Evolutionary conservation across 495 filamentous ascomycete species (phyloP).

Genomic region (Penicillium flavigenum): DNA sequence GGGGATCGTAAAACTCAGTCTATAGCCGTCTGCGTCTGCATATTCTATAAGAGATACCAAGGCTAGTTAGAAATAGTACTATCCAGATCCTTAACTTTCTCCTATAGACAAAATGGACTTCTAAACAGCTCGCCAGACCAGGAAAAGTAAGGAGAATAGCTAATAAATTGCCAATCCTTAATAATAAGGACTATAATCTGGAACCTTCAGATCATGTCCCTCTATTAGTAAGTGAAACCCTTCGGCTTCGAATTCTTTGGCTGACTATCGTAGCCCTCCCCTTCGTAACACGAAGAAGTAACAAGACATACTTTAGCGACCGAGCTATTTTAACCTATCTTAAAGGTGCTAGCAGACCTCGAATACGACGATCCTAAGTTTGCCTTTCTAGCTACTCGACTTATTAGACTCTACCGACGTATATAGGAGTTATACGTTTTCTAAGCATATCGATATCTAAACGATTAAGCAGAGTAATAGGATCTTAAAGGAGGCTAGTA

Average conservation of each 20-base stretch:
- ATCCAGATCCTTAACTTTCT: background rate
- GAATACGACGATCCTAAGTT: too few relatives aligned
- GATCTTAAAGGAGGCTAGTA: too few relatives aligned
- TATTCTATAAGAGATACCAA: constrained; percentile 4
- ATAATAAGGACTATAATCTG: background rate
- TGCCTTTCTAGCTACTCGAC: too few relatives aligned
- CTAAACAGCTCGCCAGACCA: background rate
- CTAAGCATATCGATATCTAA: too few relatives aligned
- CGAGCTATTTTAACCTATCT: too few relatives aligned
- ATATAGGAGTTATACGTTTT: too few relatives aligned
- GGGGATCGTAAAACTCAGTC: background rate
- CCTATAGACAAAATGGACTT: background rate
- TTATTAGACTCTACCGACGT: too few relatives aligned
- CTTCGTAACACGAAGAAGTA: too few relatives aligned
- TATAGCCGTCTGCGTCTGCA: background rate
- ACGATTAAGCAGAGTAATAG: too few relatives aligned
- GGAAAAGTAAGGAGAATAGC: constrained; percentile 1
- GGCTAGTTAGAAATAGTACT: constrained; percentile 1
- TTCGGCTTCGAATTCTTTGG: constrained; percentile 1
- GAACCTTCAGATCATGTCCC: constrained; percentile 1
- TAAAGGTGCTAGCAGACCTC: too few relatives aligned
- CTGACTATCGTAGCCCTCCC: background rate
- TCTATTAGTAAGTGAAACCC: constrained; percentile 4
- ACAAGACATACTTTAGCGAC: too few relatives aligned
- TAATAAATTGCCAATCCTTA: constrained; percentile 3